Percentiles rank a stretch among this genome's conserved stretches.
These are phyloP conservation scores for Scytalidium lignicola DNA, from an alignment of 2,329 filamentous ascomycete species.

Conservation along the genomic window DNA sequence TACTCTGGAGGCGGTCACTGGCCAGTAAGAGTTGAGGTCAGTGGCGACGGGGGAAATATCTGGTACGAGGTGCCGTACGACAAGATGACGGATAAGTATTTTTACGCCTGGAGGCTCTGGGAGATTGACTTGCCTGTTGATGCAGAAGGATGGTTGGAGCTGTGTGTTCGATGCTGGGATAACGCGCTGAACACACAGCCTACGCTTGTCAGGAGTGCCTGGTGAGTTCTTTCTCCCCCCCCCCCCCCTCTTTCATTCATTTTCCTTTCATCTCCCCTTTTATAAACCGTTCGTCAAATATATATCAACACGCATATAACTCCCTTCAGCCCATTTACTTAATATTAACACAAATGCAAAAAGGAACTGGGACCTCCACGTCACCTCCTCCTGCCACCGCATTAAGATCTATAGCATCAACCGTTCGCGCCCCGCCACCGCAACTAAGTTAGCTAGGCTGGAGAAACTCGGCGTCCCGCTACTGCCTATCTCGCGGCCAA, in stretches of 20 bases:
- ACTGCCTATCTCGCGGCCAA: conserved; percentile 34
- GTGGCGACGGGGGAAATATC: conserved; percentile 55
- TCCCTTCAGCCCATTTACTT: too few relatives aligned
- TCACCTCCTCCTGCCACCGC: conserved; percentile 57
- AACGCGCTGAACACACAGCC: conserved; percentile 58
- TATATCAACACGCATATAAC: too few relatives aligned
- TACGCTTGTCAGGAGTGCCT: conserved; percentile 46
- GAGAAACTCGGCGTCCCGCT: conserved; percentile 43
- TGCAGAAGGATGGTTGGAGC: conserved; percentile 55
- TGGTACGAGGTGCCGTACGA: conserved; percentile 62
- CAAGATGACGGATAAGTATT: conserved; percentile 57
- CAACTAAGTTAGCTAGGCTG: conserved; percentile 44
- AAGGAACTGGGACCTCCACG: conserved; percentile 61
- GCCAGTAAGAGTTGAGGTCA: conserved; percentile 64
- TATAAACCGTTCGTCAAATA: too few relatives aligned
- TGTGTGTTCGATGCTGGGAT: conserved; percentile 56
- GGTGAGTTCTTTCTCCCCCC: conserved; percentile 23
- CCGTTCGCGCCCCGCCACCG: conserved; percentile 41
- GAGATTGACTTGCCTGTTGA: conserved; percentile 56
- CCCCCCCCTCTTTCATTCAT: too few relatives aligned
- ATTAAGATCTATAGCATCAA: conserved; percentile 61
- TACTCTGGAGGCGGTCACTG: conserved; percentile 62
- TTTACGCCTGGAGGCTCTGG: conserved; percentile 62
- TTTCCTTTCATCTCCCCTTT: too few relatives aligned
- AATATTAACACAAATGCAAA: neutral